Evolutionary conservation across 371 early-diverging fungal species (phyloP), one percentile per base, ranked within the genome.

Genomic region (Rhizomucor miehei): DNA sequence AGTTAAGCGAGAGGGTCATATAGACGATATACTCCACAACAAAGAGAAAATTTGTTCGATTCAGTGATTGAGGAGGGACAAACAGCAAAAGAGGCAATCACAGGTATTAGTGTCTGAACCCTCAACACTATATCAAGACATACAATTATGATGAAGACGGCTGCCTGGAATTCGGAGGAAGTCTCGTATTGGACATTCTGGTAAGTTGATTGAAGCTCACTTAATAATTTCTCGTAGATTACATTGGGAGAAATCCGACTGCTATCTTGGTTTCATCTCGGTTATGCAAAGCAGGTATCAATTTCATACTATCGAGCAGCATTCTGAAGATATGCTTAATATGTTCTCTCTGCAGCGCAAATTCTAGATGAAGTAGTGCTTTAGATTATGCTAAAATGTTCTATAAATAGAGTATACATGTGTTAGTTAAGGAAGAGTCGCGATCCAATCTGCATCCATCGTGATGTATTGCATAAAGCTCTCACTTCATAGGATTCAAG

Each of bases 21-120:
- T 46, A 53, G 60, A 50, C 46, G 49, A 45, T 54, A 53, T 24
- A 52, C 54, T 14, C n/a, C 47, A n/a, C n/a, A n/a, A 46, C 39
- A 59, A 43, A 48, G 53, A 20, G 48, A 48, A 48, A 54, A 40
- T 39, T 38, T 59, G 25, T 59, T 54, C 47, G 54, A 59, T 48
- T 24, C 53, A 21, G 54, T 54, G 24, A 59, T 53, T n/a, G 54
- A 59, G 39, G 60, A n/a, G n/a, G n/a, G n/a, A 52, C 19, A 11
- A 19, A 41, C 41, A 19, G 41, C 14, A 11, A 41, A 41, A 4
- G 16, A 53, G 39, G 48, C 49, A 1, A 56, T 56, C 40, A 49
- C 57, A 1, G 45, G 50, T 19, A 43, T 56, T 9, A 56, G 49
- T 16, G 36, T 56, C 34, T 17, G 51, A 40, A 56, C 57, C n/a